A percentile compares a stretch with the other conserved stretches of the same genome.
These are phyloP conservation scores for Hortaea werneckii DNA, from an alignment of 2,329 filamentous ascomycete species.

Conservation along the genomic window DNA sequence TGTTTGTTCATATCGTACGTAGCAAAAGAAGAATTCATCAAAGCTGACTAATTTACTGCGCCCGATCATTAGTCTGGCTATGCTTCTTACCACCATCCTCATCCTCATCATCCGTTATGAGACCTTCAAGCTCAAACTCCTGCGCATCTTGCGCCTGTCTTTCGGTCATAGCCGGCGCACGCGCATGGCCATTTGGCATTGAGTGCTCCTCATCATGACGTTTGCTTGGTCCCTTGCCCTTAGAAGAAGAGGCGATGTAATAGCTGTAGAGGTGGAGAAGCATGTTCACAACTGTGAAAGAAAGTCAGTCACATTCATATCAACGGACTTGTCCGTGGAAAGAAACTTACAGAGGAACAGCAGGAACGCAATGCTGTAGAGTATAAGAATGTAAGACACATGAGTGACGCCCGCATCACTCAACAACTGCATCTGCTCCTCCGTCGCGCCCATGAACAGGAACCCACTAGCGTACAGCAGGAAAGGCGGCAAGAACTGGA, in stretches of 20 bases:
- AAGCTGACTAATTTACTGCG: no score
- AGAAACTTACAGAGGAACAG: constrained; percentile 78
- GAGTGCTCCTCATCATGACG: constrained; percentile 20
- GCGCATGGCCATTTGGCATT: constrained; percentile 35
- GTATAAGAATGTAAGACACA: constrained; percentile 82
- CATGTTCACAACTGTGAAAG: constrained; percentile 58
- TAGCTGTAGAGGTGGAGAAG: constrained; percentile 76
- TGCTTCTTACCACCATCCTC: constrained; percentile 9
- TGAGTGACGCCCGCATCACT: constrained; percentile 67
- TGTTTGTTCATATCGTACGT: no score
- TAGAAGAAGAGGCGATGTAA: constrained; percentile 36
- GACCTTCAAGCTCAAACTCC: constrained; percentile 84
- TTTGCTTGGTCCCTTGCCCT: constrained; percentile 17
- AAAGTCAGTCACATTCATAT: no score
- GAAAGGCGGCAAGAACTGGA: constrained; percentile 28
- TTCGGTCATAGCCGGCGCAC: constrained; percentile 32
- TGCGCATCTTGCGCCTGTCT: constrained; percentile 66
- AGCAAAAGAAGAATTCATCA: no score
- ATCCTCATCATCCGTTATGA: constrained; percentile 82
- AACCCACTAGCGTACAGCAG: constrained; percentile 87
- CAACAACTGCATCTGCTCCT: constrained; percentile 84
- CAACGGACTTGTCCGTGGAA: no score
- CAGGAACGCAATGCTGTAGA: constrained; percentile 83
- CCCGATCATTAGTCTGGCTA: neutral
- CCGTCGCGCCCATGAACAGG: constrained; percentile 93